Evolutionary conservation across 1,139 yeast genomes (phyloP), one percentile per base, ranked within the genome.

Genomic region (Candida pseudoviswanathii): DNA sequence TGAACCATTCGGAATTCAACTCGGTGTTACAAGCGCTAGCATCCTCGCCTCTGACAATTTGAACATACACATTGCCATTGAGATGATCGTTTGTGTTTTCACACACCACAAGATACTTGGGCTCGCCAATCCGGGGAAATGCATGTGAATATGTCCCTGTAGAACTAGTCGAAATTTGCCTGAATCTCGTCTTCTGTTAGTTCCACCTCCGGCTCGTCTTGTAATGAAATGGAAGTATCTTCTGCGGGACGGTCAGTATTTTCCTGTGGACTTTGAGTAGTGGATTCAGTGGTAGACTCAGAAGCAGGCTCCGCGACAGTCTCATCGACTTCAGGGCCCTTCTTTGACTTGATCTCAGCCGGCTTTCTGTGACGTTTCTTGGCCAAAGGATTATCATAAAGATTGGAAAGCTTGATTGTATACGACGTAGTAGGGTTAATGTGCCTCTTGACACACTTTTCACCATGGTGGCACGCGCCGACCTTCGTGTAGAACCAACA

Each of bases 1-100:
- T 83, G 62, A 82, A 92, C 97, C 97, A 92, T 52, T 95, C 80
- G 43, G 83, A 80, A 62, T 89, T 89, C 59, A 91, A 78, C 45
- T 70, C 73, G 43, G 78, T 77, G 43, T 80, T 76, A 0, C 92
- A 94, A 45, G 66, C 67, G 42, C 72, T 73, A 0, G 97, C 97
- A 42, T 78, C 81, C 8, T 75, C 78, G 37, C 77, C 78, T 36
- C 73, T 67, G 41, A 69, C 65, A 64, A 82, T 91, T 51, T 80
- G 76, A 16, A 87, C 82, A 63, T 89, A 89, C 0, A 90, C 96
- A 62, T 90, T 90, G 1, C 98, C 98, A 56, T 83, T 85, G 54
- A 92, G 68, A 54, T 76, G 97, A 58, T 85, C 85, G 59, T 89
- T 89, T 49, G 81, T 84, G 64, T 92, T 92, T 58, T 88, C 97